phyloP scores from a whole-genome alignment of 2,329 filamentous ascomycete species.

The Pyrenochaeta sp. region DNA sequence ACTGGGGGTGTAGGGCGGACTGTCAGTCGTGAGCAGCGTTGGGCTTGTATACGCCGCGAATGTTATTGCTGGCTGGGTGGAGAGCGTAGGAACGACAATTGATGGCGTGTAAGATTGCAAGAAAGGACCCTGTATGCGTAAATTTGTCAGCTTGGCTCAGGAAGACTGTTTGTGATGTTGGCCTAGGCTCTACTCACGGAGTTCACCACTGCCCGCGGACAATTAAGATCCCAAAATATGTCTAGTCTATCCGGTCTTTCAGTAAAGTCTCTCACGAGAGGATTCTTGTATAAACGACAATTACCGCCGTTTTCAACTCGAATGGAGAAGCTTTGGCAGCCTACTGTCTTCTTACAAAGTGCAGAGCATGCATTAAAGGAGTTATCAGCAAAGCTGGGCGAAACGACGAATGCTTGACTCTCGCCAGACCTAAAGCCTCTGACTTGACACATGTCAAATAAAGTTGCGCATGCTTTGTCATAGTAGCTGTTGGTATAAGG shows the following conservation, averaged over 20 bases:
- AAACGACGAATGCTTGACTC: not conserved
- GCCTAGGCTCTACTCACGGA: not conserved
- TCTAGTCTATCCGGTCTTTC: not conserved
- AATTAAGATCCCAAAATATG: not conserved
- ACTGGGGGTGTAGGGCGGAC: not conserved
- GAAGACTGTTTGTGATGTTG: not conserved
- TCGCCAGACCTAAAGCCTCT: not conserved
- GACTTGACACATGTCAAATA: not conserved
- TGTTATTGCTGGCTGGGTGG: not conserved
- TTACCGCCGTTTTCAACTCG: not conserved
- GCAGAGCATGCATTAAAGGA: not conserved
- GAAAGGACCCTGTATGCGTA: not conserved
- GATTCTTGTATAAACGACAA: not conserved
- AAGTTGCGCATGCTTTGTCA: not conserved
- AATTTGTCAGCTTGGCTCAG: not conserved
- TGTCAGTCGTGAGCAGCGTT: not conserved
- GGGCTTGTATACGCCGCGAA: not conserved
- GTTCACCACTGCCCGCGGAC: not conserved
- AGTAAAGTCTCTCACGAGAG: not conserved
- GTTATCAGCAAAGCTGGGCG: not conserved
- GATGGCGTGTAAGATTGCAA: not conserved
- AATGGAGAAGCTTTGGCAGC: not conserved
- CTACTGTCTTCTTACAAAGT: not conserved
- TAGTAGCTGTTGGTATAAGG: not conserved
- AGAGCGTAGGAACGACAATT: too few species aligned